Conservation (phyloP, 805 yeast genomes). For the Ogataea corticis region DNA sequence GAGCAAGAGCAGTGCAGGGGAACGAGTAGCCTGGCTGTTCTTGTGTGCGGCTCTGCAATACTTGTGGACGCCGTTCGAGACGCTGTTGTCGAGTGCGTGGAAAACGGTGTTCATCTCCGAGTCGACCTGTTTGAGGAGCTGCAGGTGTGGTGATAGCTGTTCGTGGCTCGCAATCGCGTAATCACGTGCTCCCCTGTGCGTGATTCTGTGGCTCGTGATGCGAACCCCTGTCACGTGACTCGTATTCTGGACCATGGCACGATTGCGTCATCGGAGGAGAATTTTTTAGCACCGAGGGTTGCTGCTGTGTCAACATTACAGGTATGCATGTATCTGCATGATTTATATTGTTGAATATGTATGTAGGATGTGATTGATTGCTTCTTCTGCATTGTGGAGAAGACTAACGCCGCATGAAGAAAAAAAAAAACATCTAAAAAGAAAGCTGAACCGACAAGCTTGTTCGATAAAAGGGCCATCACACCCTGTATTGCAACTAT, state of each 20-base stretch:
- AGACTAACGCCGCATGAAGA: neutral
- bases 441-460: neutral
- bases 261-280: neutral
- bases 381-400: neutral
- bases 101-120: conserved; percentile 33
- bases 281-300: neutral
- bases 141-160: conserved; percentile 58
- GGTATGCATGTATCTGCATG: too few relatives aligned
- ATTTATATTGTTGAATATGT: too few relatives aligned
- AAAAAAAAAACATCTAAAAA: neutral
- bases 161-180: too few relatives aligned
- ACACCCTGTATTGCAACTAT: too few relatives aligned
- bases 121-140: conserved; percentile 60
- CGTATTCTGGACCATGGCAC: too few relatives aligned
- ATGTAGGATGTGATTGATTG: neutral
- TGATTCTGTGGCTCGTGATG: too few relatives aligned
- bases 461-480: too few relatives aligned
- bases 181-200: too few relatives aligned
- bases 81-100: conserved; percentile 34
- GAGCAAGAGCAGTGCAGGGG: neutral
- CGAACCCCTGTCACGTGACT: neutral
- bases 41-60: conserved; percentile 55
- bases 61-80: conserved; percentile 56
- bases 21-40: conserved; percentile 44
- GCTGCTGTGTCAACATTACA: neutral